Conservation (phyloP, 1,284 basidiomycete species). For the Boletus hoseneyae region DNA sequence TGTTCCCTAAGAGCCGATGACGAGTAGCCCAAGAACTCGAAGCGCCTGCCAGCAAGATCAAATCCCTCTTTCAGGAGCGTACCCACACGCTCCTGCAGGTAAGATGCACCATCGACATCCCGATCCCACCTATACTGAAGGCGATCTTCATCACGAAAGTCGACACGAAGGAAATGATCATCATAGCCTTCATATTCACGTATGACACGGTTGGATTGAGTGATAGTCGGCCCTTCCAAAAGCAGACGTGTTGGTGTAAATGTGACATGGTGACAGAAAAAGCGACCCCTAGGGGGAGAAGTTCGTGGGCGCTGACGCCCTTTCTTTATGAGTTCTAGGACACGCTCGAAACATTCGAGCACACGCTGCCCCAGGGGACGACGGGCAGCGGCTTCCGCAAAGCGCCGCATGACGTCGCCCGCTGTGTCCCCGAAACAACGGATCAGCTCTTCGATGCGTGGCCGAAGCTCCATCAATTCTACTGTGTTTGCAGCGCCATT, state of each 20-base stretch:
- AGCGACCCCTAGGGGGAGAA: slow-evolving; percentile 30
- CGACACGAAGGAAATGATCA: slow-evolving; percentile 69
- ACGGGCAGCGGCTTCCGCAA: slow-evolving; percentile 43
- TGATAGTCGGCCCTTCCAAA: slow-evolving; percentile 68
- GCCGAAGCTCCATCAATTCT: slow-evolving; percentile 47
- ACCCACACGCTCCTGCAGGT: slow-evolving; percentile 61
- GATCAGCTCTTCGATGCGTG: slow-evolving; percentile 41
- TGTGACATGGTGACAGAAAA: slow-evolving; percentile 60
- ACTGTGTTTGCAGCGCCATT: slow-evolving; percentile 56
- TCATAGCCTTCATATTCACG: slow-evolving; percentile 56
- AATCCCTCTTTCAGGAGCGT: slow-evolving; percentile 63
- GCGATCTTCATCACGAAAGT: slow-evolving; percentile 76
- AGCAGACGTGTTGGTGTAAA: slow-evolving; percentile 69
- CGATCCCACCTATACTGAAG: slow-evolving; percentile 64
- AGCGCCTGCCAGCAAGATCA: slow-evolving; percentile 60
- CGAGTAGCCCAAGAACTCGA: slow-evolving; percentile 76
- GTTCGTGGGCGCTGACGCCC: slow-evolving; percentile 26
- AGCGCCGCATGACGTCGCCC: slow-evolving; percentile 50
- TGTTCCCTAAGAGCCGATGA: slow-evolving; percentile 67
- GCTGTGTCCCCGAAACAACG: slow-evolving; percentile 32
- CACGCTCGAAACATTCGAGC: slow-evolving; percentile 45
- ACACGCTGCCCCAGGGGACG: slow-evolving; percentile 44
- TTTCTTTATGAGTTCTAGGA: slow-evolving; percentile 18
- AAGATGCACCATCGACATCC: slow-evolving; percentile 55
- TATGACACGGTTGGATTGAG: slow-evolving; percentile 65